Conservation (phyloP, 75 land plant genomes). For the Pinus tabuliformis region DNA sequence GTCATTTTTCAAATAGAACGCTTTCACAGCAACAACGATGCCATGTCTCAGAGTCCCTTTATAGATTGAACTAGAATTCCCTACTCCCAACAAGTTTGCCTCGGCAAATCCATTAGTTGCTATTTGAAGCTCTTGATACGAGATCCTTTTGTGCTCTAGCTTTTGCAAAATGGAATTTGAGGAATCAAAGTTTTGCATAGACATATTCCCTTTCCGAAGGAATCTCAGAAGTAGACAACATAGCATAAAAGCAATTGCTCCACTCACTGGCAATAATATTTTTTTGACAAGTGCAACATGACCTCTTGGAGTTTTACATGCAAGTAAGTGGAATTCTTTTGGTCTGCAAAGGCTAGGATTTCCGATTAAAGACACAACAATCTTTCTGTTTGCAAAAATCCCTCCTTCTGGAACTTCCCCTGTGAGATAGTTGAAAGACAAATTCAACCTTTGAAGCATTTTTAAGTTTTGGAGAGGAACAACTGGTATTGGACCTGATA, state of each 20-base stretch:
- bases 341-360: conserved; percentile 4
- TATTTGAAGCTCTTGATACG: not conserved
- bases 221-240: not conserved
- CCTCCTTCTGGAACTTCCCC: not conserved
- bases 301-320: not conserved
- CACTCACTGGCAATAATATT: not conserved
- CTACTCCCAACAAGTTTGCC: not conserved
- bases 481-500: not conserved
- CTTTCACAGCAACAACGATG: not conserved
- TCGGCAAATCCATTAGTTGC: not conserved
- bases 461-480: not conserved
- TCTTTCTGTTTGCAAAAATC: not conserved
- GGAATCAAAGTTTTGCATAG: not conserved
- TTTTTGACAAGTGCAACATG: not conserved
- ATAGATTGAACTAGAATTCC: not conserved
- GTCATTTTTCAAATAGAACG: not conserved
- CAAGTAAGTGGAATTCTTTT: not conserved
- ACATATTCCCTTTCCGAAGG: not conserved
- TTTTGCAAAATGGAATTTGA: not conserved
- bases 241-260: not conserved
- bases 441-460: not conserved
- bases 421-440: conserved; percentile 1
- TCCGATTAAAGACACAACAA: not conserved
- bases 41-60: not conserved
- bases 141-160: not conserved